Evolutionary conservation across 2,329 filamentous ascomycete genomes (phyloP), one percentile per base, ranked within the genome.

Genomic region (Fusarium virguliforme): DNA sequence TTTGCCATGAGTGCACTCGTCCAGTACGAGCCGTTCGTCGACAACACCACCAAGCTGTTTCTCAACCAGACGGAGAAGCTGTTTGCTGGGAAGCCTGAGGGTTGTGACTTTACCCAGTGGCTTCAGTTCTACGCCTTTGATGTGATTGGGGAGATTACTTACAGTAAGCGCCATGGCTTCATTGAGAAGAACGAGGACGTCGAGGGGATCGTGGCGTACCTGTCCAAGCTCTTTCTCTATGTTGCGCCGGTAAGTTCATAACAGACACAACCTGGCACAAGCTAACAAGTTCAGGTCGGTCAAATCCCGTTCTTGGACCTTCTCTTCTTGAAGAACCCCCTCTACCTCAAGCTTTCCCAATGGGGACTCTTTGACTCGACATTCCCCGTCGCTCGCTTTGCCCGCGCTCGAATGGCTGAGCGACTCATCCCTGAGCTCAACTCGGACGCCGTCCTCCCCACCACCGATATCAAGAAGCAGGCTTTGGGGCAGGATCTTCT

Each of bases 71-170:
- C 89, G 0, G 84, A 88, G 68, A 81, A 83, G 2, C 76, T 90
- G 4, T 91, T 85, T 70, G 85, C 83, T n/a, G 76, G 79, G 24
- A 81, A 82, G 26, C 66, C 78, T 0, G 69, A 70, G n/a, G 73
- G 74, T 2, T 76, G 75, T 75, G 88, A 93, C 75, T 91, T 94
- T 62, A 88, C 89, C 2, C 83, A 85, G 63, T 94, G 92, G 92
- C 82, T 95, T 63, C 92, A 95, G 75, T 94, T 90, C 77, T 94
- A 93, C 73, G 93, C 93, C 0, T 95, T 95, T 75, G 93, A 95
- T 76, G 92, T 94, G 13, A 94, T 94, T 68, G 92, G 92, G 6
- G 90, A 93, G 67, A 88, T 94, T 75, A 94, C 92, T 0, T 94
- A 93, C 81, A 90, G 89, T 78, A 93, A 93, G 78, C 85, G 91